Base-by-base conservation (phyloP, 345 rosid species). In the Chamaenerion angustifolium region DNA sequence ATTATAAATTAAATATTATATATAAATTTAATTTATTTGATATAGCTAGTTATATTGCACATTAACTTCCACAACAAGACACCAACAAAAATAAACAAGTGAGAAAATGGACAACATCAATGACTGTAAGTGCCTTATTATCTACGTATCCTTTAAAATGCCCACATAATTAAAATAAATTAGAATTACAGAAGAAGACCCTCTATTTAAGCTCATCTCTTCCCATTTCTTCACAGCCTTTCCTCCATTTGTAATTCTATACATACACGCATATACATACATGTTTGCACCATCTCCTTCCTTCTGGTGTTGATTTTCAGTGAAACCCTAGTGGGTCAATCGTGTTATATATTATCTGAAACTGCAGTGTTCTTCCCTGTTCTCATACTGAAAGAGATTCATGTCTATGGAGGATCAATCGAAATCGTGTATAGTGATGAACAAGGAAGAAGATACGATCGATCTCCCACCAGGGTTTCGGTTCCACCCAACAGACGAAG, bases 121-220 rank as follows among this genome's bases (percentile, higher is more conserved):
- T 21, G 37, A 31, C 61, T 49, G 40, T 52, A 74, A 64, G 71
- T 77, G 78, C 70, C 94, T 77, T 85, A 74, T 64, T 44, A 61
- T 53, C 76, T 67, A 85, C 95, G 98, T 74, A 78, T 75, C 92
- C 60, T 59, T 54, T 31, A 31, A 31, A 31, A 23, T 23, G 2
- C 2, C 2, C 5, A 23, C 5, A 2, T 2, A 23, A 23, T 23
- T 23, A 23, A 23, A 23, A 23, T 17, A 56, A 31, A 31, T 3
- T 31, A 31, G 10, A 31, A 3, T 23, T n/a, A 37, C 1, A 17
- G 49, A 10, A 8, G 57, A 63, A 58, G 57, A 71, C 64, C 78
- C 72, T 77, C 75, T 81, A 76, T 89, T 72, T 83, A 81, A 76
- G 71, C 67, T 43, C 60, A 11, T 51, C 45, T 59, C 55, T 56